phyloP scores from a whole-genome alignment of 331 rosid genomes.

The Acacia concinna region DNA sequence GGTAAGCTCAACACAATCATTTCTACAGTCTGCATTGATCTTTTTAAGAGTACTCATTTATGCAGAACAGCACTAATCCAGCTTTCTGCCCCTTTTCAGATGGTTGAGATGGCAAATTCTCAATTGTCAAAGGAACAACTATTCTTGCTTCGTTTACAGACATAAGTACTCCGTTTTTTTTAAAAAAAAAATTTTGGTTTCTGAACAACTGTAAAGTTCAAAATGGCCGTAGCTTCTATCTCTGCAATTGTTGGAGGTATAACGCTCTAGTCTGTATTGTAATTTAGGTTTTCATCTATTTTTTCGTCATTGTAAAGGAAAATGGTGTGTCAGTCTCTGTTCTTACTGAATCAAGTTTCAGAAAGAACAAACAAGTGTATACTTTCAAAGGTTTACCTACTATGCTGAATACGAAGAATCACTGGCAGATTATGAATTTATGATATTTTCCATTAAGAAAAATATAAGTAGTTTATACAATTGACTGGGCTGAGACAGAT shows the following conservation, averaged over 20 bases:
- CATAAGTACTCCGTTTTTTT: neutral
- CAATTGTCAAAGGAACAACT: constrained; percentile 42
- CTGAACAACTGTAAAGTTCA: constrained; percentile 2
- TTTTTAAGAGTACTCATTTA: neutral
- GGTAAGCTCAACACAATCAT: constrained; percentile 1
- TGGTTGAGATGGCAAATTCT: constrained; percentile 53
- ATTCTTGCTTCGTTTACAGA: constrained; percentile 52
- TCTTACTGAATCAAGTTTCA: neutral
- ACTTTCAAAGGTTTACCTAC: neutral
- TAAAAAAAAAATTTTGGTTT: neutral
- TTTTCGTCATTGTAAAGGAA: neutral
- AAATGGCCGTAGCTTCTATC: neutral
- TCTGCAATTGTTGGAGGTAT: neutral
- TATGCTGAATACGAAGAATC: constrained; percentile 3
- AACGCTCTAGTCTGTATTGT: neutral
- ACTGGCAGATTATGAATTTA: constrained; percentile 18
- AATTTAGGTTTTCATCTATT: neutral
- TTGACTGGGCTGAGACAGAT: neutral
- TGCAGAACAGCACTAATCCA: constrained; percentile 21
- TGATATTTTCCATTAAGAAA: neutral
- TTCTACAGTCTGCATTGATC: neutral
- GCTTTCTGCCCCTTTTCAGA: constrained; percentile 40
- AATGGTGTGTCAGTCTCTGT: neutral
- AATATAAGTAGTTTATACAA: neutral
- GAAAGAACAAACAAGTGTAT: neutral